Evolutionary conservation across 441 rosid species (phyloP).

Genomic region (Croton laevigatus): DNA sequence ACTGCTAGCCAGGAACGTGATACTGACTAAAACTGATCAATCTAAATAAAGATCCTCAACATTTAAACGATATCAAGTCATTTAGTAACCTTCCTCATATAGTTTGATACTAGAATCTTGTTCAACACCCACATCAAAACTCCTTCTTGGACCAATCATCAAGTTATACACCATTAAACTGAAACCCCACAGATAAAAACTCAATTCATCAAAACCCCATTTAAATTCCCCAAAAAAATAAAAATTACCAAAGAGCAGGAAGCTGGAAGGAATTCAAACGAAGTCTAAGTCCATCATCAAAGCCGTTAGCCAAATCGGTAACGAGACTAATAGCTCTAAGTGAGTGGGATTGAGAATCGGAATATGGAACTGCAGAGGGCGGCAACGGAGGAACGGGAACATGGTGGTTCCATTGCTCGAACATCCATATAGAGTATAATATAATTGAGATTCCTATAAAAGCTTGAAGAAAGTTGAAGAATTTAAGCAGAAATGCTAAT

Average conservation of each 20-base stretch:
- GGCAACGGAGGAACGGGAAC: constrained; percentile 29
- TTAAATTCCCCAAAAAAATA: not conserved
- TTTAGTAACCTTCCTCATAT: not conserved
- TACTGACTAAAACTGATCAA: not conserved
- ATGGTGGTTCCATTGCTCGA: constrained; percentile 57
- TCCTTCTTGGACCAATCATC: not conserved
- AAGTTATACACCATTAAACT: not conserved
- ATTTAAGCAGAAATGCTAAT: constrained; percentile 55
- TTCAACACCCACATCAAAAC: not conserved
- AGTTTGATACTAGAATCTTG: not conserved
- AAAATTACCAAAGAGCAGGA: constrained; percentile 57
- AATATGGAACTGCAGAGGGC: constrained; percentile 34
- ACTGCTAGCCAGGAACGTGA: not conserved
- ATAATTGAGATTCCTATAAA: constrained; percentile 61
- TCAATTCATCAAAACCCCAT: not conserved
- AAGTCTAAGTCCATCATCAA: constrained; percentile 35
- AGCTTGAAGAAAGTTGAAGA: constrained; percentile 66
- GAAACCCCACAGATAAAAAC: not conserved
- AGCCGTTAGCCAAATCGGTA: constrained; percentile 28
- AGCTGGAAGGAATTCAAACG: constrained; percentile 39
- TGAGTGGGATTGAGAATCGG: constrained; percentile 28
- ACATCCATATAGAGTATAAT: constrained; percentile 72
- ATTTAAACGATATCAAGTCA: not conserved
- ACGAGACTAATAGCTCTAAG: constrained; percentile 28
- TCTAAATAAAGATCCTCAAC: not conserved